Evolutionary conservation across 2,329 filamentous ascomycete genomes (phyloP).

Genomic region (Dactylellina cionopaga): DNA sequence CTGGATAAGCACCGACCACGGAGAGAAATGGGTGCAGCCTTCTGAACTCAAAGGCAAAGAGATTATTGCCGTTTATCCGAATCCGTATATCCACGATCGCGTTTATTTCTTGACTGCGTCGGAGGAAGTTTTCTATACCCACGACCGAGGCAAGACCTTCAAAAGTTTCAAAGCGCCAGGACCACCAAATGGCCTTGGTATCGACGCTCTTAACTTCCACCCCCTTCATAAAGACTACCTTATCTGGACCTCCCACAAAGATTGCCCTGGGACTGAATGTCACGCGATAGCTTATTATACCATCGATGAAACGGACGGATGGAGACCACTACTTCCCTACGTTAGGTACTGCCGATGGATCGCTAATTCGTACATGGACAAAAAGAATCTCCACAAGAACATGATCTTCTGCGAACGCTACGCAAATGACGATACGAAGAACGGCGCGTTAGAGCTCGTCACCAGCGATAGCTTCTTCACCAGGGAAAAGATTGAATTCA

Average conservation of each 20-base stretch:
- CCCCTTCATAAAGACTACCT: slow-evolving; percentile 87
- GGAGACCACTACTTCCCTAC: slow-evolving; percentile 78
- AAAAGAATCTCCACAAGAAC: slow-evolving; percentile 64
- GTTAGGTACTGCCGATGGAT: slow-evolving; percentile 89
- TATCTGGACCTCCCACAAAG: slow-evolving; percentile 70
- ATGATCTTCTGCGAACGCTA: slow-evolving; percentile 73
- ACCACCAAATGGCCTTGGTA: slow-evolving; percentile 63
- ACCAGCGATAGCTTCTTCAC: slow-evolving; percentile 80
- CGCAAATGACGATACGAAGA: slow-evolving; percentile 72
- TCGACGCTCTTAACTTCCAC: slow-evolving; percentile 71
- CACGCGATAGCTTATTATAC: slow-evolving; percentile 79
- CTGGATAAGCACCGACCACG: slow-evolving; percentile 83
- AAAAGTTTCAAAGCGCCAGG: slow-evolving; percentile 77
- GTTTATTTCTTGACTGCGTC: slow-evolving; percentile 83
- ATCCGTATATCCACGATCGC: slow-evolving; percentile 82
- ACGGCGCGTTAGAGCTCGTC: slow-evolving; percentile 73
- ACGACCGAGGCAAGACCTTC: slow-evolving; percentile 79
- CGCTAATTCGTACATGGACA: slow-evolving; percentile 62
- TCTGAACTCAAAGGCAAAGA: slow-evolving; percentile 74
- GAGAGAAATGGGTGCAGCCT: slow-evolving; percentile 78
- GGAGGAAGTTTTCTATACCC: slow-evolving; percentile 79
- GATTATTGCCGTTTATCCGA: slow-evolving; percentile 77
- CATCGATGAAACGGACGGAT: slow-evolving; percentile 80
- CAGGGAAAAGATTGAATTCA: slow-evolving; percentile 70
- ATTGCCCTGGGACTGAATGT: slow-evolving; percentile 65